Evolutionary conservation across 768 basidiomycete species (phyloP).

Genomic region (Russula abietina): DNA sequence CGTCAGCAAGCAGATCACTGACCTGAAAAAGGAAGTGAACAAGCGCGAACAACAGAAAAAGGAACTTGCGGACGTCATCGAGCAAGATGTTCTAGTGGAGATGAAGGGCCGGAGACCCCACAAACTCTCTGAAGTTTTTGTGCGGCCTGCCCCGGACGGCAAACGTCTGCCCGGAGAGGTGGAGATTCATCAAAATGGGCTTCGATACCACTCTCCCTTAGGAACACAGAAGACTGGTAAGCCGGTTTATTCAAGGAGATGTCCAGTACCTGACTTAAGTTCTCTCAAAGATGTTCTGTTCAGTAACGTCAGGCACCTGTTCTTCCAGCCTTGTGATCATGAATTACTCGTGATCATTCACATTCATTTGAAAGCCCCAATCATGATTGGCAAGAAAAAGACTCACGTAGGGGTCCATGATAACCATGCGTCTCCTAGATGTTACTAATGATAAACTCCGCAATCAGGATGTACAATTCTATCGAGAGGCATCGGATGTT

Average conservation of each 20-base stretch:
- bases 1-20: conserved; percentile 87
- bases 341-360: conserved; percentile 94
- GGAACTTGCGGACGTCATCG: conserved; percentile 96
- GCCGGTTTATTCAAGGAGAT: conserved; percentile 28
- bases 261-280: background rate
- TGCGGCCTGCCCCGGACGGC: conserved; percentile 89
- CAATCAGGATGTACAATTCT: conserved; percentile 90
- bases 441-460: conserved; percentile 3
- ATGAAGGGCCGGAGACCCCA: conserved; percentile 81
- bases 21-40: conserved; percentile 92
- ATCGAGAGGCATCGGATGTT: conserved; percentile 94
- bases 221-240: conserved; percentile 87
- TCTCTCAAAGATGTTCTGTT: conserved; percentile 73
- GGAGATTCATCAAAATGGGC: conserved; percentile 96
- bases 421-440: conserved; percentile 6
- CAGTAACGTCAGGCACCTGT: conserved; percentile 95
- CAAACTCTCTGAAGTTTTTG: conserved; percentile 86
- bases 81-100: conserved; percentile 87
- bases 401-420: conserved; percentile 58
- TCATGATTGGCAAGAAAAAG: conserved; percentile 99
- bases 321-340: conserved; percentile 98
- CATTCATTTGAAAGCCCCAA: conserved; percentile 87
- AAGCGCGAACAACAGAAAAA: conserved; percentile 97
- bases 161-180: conserved; percentile 96
- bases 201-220: conserved; percentile 82